These are phyloP conservation scores for Coemansia sp. DNA, from an alignment of 192 early-diverging fungal species.

Conservation along the genomic window DNA sequence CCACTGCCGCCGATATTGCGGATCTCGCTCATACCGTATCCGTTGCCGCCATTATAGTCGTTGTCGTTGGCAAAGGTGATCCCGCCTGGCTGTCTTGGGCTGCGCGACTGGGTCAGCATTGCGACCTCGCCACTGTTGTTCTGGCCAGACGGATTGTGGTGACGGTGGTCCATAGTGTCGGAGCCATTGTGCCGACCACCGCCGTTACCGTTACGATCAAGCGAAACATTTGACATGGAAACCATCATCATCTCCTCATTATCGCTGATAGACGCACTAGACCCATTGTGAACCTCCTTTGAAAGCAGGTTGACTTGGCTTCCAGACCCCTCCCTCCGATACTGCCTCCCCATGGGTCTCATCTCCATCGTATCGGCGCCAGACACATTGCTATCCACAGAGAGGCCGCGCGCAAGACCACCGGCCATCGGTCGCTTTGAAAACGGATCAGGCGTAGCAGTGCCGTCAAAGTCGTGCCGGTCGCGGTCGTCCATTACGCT, in stretches of 20 bases:
- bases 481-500: constrained; percentile 54
- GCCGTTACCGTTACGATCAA: neutral
- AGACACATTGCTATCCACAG: constrained; percentile 38
- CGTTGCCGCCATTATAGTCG: neutral
- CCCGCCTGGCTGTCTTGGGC: neutral
- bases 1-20: neutral
- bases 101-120: constrained; percentile 2
- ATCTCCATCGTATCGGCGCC: constrained; percentile 28
- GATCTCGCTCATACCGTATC: neutral
- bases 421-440: constrained; percentile 8
- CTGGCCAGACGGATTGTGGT: neutral
- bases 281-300: constrained; percentile 10
- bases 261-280: constrained; percentile 18
- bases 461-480: constrained; percentile 52
- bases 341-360: constrained; percentile 9
- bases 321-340: constrained; percentile 5
- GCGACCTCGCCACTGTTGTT: neutral
- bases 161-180: neutral
- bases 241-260: constrained; percentile 14
- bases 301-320: constrained; percentile 45
- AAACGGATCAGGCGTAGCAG: constrained; percentile 31
- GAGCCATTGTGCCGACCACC: neutral
- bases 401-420: constrained; percentile 36
- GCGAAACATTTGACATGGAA: constrained; percentile 12
- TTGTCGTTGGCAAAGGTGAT: neutral